phyloP scores from a whole-genome alignment of 192 early-diverging fungal species.

The Podila horticola region DNA sequence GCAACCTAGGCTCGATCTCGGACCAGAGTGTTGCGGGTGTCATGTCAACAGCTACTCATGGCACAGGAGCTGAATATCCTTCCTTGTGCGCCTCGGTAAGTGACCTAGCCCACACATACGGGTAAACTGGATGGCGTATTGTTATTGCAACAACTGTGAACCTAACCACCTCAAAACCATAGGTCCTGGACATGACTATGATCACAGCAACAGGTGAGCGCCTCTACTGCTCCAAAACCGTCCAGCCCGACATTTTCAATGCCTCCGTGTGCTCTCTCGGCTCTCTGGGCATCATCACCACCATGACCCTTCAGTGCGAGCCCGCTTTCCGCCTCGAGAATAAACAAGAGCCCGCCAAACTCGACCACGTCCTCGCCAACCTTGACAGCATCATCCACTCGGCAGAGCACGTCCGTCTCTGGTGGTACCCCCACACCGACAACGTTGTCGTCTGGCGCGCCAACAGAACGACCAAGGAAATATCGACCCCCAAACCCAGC shows the following conservation, averaged over 20 bases:
- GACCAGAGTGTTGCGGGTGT: conserved; percentile 80
- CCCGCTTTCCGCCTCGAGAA: conserved; percentile 72
- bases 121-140: neutral
- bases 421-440: conserved; percentile 85
- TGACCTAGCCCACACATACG: neutral
- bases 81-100: conserved; percentile 68
- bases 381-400: conserved; percentile 63
- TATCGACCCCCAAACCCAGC: conserved; percentile 7
- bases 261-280: conserved; percentile 77
- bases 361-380: conserved; percentile 64
- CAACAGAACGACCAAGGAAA: conserved; percentile 62
- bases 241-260: conserved; percentile 65
- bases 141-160: neutral
- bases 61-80: conserved; percentile 71
- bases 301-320: conserved; percentile 74
- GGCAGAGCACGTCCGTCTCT: conserved; percentile 79
- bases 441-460: conserved; percentile 74
- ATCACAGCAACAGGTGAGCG: conserved; percentile 63
- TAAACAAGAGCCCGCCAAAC: conserved; percentile 67
- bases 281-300: conserved; percentile 73
- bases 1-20: conserved; percentile 77
- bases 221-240: conserved; percentile 59
- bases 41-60: conserved; percentile 79
- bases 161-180: neutral
- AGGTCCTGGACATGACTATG: conserved; percentile 68